Percentiles rank a stretch among this genome's conserved stretches.
Conservation (phyloP, 352 stramenopile genomes). For the Pythium volutum region DNA sequence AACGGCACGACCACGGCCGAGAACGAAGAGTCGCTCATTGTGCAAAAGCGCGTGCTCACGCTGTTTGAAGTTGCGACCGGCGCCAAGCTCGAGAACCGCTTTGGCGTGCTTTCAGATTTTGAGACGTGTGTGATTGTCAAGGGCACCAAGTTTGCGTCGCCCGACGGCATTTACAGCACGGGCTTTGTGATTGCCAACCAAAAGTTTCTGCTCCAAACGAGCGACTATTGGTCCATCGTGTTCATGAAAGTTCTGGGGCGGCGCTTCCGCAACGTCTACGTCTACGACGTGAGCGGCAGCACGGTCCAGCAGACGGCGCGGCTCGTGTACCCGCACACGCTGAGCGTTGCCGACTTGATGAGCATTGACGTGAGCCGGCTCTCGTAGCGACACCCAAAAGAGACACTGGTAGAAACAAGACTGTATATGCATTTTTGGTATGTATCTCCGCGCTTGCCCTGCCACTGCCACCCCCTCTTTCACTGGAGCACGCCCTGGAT, state of each 20-base stretch:
- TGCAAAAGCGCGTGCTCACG: conserved; percentile 23
- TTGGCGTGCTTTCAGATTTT: conserved; percentile 25
- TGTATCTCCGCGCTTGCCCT: no score
- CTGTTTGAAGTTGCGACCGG: conserved; percentile 32
- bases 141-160: conserved; percentile 30
- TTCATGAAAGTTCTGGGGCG: conserved; percentile 27
- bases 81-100: conserved; percentile 25
- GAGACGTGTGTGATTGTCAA: conserved; percentile 29
- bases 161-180: conserved; percentile 31
- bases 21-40: neutral
- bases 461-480: no score
- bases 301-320: conserved; percentile 21
- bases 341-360: conserved; percentile 23
- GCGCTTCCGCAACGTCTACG: conserved; percentile 27
- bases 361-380: conserved; percentile 23
- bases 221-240: conserved; percentile 28
- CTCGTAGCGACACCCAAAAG: neutral
- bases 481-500: conserved; percentile 59
- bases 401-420: neutral
- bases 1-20: conserved; percentile 11
- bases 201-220: conserved; percentile 31
- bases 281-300: conserved; percentile 30
- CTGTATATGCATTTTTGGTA: conserved; percentile 1
- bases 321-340: conserved; percentile 31
- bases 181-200: conserved; percentile 37